Percentiles rank a stretch among this genome's conserved stretches.
Evolutionary conservation across 2,329 filamentous ascomycete genomes (phyloP).

Genomic region (Penicillium sp.): DNA sequence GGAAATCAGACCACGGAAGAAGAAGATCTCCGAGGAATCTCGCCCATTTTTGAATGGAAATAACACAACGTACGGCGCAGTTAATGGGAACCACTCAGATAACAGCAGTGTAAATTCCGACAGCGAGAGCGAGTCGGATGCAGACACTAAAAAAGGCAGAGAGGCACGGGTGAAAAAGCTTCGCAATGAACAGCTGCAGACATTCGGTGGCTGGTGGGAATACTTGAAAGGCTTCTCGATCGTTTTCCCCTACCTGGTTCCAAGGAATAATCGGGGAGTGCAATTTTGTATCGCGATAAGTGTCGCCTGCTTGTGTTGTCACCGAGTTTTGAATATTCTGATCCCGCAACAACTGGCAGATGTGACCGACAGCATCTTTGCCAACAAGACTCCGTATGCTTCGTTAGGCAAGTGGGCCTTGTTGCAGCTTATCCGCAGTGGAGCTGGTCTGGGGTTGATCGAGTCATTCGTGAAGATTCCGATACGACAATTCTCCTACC

Average conservation of each 20-base stretch:
- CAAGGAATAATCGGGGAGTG: slow-evolving; percentile 2
- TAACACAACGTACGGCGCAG: slow-evolving; percentile 1
- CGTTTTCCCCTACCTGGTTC: slow-evolving; percentile 10
- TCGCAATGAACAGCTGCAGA: slow-evolving; percentile 5
- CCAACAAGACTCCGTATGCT: slow-evolving; percentile 4
- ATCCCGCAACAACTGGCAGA: slow-evolving; percentile 9
- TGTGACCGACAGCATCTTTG: slow-evolving; percentile 11
- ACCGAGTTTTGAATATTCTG: slow-evolving; percentile 8
- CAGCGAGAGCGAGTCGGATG: slow-evolving; percentile 6
- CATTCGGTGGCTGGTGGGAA: slow-evolving; percentile 6
- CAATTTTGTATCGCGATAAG: slow-evolving; percentile 6
- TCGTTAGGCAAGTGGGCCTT: slow-evolving; percentile 9
- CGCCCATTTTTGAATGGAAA: slow-evolving; percentile 8
- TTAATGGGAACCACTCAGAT: neutral
- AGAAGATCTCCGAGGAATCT: slow-evolving; percentile 1
- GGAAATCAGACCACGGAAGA: slow-evolving; percentile 2
- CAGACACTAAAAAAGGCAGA: slow-evolving; percentile 1
- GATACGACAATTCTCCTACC: slow-evolving; percentile 59
- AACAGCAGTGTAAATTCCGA: slow-evolving; percentile 6
- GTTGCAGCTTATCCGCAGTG: slow-evolving; percentile 3
- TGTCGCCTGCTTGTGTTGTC: slow-evolving; percentile 1
- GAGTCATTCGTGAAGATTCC: slow-evolving; percentile 37
- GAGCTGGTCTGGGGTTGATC: slow-evolving; percentile 4
- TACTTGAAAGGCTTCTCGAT: slow-evolving; percentile 7
- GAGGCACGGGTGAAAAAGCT: slow-evolving; percentile 4